These are phyloP conservation scores for Aechmea fasciata DNA, from an alignment of 176 grass and related monocot species.

Conservation along the genomic window DNA sequence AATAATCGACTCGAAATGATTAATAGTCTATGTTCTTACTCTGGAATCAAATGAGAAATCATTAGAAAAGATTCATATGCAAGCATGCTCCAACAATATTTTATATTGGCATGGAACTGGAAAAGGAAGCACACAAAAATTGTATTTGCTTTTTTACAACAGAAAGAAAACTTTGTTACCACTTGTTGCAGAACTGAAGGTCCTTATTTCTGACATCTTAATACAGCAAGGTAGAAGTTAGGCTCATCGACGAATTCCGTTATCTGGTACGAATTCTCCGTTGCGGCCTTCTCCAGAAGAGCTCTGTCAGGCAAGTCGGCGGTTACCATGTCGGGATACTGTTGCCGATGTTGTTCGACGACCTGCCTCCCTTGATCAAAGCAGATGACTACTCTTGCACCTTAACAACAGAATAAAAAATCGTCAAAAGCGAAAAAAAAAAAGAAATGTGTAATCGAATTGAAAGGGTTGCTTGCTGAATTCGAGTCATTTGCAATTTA, in stretches of 20 bases:
- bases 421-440: neutral
- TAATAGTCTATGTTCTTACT: no score
- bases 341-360: slow-evolving; percentile 44
- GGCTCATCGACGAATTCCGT: slow-evolving; percentile 59
- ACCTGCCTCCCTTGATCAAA: slow-evolving; percentile 64
- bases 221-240: slow-evolving; percentile 53
- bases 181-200: neutral
- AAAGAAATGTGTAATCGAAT: neutral
- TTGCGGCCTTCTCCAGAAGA: slow-evolving; percentile 46
- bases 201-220: slow-evolving; percentile 29
- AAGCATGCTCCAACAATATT: no score
- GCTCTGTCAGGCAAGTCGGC: slow-evolving; percentile 47
- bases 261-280: slow-evolving; percentile 43
- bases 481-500: no score
- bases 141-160: neutral
- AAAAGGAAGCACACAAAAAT: no score
- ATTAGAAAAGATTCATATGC: no score
- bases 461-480: neutral
- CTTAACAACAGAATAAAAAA: slow-evolving; percentile 13
- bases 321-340: slow-evolving; percentile 50
- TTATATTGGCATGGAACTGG: no score
- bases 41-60: no score
- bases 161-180: neutral
- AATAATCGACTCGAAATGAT: no score
- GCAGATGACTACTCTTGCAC: slow-evolving; percentile 69